phyloP scores from a whole-genome alignment of 192 early-diverging fungal genomes.

The Coemansia sp. region DNA sequence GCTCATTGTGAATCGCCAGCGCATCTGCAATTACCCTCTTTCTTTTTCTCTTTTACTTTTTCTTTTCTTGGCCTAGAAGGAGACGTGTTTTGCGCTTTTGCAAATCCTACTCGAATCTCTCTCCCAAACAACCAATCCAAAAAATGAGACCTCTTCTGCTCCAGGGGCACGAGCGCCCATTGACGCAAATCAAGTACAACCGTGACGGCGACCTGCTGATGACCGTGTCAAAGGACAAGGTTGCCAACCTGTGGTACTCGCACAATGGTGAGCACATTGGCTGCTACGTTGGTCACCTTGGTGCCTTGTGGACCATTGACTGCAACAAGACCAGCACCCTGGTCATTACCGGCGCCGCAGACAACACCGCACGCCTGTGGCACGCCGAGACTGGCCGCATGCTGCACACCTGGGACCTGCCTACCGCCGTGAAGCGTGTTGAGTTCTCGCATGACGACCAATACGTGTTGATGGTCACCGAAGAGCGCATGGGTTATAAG shows the following conservation, averaged over 20 bases:
- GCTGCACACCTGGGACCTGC: slow-evolving; percentile 88
- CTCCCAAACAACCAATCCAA: background rate
- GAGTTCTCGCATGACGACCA: slow-evolving; percentile 87
- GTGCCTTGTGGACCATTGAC: slow-evolving; percentile 93
- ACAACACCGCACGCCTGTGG: slow-evolving; percentile 91
- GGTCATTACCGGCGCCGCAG: slow-evolving; percentile 84
- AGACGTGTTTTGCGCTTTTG: too few species aligned
- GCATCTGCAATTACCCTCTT: slow-evolving; percentile 3
- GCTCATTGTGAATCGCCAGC: background rate
- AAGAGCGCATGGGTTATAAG: slow-evolving; percentile 90
- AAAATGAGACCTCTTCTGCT: slow-evolving; percentile 79
- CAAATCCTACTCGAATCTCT: background rate
- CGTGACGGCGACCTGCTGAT: slow-evolving; percentile 95
- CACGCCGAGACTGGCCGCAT: slow-evolving; percentile 85
- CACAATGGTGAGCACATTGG: slow-evolving; percentile 98
- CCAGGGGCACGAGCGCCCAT: slow-evolving; percentile 92
- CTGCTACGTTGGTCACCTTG: slow-evolving; percentile 87
- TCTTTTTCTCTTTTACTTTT: slow-evolving; percentile 6
- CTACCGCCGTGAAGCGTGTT: slow-evolving; percentile 87
- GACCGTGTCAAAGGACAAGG: slow-evolving; percentile 91
- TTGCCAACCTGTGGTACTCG: slow-evolving; percentile 93
- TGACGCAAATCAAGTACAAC: slow-evolving; percentile 99
- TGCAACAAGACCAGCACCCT: slow-evolving; percentile 80
- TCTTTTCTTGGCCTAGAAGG: slow-evolving; percentile 1
- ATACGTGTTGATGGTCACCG: slow-evolving; percentile 88